Evolutionary conservation across 768 basidiomycete genomes (phyloP).

Genomic region (Hebeloma cylindrosporum): DNA sequence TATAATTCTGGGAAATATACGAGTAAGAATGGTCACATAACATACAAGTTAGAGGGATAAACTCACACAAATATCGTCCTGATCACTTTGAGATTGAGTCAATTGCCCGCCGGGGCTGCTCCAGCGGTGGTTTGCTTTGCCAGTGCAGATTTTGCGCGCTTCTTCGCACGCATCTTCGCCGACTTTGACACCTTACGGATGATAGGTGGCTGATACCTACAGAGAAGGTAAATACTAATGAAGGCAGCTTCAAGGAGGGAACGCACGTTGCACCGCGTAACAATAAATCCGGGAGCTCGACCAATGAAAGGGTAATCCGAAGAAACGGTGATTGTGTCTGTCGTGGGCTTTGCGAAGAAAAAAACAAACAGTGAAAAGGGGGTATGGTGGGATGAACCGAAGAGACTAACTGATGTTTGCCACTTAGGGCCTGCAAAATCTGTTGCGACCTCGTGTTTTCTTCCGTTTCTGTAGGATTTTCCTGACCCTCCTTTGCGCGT

Average conservation of each 20-base stretch:
- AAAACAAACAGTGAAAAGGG: neutral
- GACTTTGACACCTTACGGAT: conserved; percentile 56
- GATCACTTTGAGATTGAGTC: no score
- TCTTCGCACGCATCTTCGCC: conserved; percentile 55
- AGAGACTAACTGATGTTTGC: conserved; percentile 57
- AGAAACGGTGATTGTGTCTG: conserved; percentile 64
- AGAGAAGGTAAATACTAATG: neutral
- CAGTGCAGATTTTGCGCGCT: conserved; percentile 25
- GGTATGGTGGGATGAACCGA: conserved; percentile 4
- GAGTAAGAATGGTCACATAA: no score
- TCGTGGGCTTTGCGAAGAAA: conserved; percentile 40
- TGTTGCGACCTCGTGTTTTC: conserved; percentile 36
- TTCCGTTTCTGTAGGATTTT: conserved; percentile 10
- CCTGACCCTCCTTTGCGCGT: conserved; percentile 10
- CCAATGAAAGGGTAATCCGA: conserved; percentile 61
- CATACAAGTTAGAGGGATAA: no score
- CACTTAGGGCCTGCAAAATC: conserved; percentile 48
- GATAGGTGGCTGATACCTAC: conserved; percentile 57
- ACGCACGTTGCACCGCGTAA: conserved; percentile 54
- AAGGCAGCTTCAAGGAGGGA: neutral
- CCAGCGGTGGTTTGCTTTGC: conserved; percentile 6
- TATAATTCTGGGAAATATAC: no score
- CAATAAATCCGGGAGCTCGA: conserved; percentile 39
- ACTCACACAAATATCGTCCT: no score
- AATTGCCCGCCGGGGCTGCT: neutral